Evolutionary conservation across 176 grass and related monocot species (phyloP).

Genomic region (Triticum aestivum): DNA sequence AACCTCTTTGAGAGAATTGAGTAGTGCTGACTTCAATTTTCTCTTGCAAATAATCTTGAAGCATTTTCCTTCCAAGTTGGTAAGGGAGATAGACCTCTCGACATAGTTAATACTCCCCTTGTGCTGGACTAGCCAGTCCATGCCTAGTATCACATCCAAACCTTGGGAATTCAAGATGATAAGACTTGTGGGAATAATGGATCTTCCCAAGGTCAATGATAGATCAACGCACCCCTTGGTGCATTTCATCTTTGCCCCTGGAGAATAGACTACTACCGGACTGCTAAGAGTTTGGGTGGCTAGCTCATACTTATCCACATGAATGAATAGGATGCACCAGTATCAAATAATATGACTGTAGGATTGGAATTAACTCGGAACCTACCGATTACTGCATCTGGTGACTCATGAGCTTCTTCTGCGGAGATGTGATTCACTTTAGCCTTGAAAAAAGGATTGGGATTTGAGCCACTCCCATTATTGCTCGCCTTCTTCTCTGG

Average conservation of each 20-base stretch:
- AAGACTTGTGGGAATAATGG: neutral
- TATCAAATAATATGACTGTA: neutral
- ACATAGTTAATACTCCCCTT: neutral
- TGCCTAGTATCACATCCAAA: neutral
- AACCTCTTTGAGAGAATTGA: too few species aligned
- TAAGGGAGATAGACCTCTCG: neutral
- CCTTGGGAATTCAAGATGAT: neutral
- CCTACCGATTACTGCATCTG: neutral
- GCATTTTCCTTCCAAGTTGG: neutral
- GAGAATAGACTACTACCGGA: neutral
- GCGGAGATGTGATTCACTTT: neutral
- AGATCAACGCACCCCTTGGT: neutral
- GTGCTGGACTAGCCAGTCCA: neutral
- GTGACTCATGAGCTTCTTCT: neutral
- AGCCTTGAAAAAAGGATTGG: neutral
- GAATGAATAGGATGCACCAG: neutral
- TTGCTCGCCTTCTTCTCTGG: neutral
- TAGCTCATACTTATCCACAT: neutral
- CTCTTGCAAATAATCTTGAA: neutral
- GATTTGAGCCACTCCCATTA: neutral
- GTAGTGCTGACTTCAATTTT: too few species aligned
- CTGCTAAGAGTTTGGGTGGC: neutral
- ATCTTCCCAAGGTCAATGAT: neutral
- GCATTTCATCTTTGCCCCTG: neutral
- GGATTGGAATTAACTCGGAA: neutral